phyloP scores from a whole-genome alignment of 345 rosid species.

The Hibiscus syriacus region DNA sequence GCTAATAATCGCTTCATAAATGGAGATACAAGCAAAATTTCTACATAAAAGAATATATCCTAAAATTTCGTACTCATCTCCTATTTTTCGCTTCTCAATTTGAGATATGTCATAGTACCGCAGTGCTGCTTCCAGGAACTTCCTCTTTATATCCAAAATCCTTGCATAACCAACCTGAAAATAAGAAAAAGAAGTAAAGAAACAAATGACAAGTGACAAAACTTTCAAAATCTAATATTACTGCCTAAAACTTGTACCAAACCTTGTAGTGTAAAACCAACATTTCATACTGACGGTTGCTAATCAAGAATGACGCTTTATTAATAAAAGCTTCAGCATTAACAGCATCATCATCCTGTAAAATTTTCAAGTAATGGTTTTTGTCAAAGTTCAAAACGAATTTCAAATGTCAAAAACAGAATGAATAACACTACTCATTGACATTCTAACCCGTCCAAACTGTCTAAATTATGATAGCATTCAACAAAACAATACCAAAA shows the following conservation, averaged over 20 bases:
- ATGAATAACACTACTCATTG: background rate
- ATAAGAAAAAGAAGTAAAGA: conserved; percentile 1
- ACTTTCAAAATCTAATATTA: background rate
- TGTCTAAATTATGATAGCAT: background rate
- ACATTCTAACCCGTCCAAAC: background rate
- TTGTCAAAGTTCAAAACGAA: background rate
- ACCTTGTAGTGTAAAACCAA: conserved; percentile 92
- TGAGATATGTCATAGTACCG: conserved; percentile 92
- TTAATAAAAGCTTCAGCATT: conserved; percentile 94
- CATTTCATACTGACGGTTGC: conserved; percentile 89
- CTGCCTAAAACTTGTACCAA: conserved; percentile 2
- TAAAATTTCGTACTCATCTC: conserved; percentile 70
- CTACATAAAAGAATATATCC: background rate
- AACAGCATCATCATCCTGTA: conserved; percentile 98
- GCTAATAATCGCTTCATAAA: background rate
- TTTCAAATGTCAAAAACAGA: background rate
- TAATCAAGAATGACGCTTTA: conserved; percentile 95
- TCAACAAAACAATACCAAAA: background rate
- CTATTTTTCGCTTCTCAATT: conserved; percentile 87
- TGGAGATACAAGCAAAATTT: background rate
- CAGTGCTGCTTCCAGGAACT: conserved; percentile 92
- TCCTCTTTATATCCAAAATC: conserved; percentile 92
- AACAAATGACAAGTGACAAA: conserved; percentile 3
- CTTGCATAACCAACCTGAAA: conserved; percentile 90
- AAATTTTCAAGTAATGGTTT: conserved; percentile 7